phyloP scores from a whole-genome alignment of 2,329 filamentous ascomycete genomes.

The Didymella pomorum region DNA sequence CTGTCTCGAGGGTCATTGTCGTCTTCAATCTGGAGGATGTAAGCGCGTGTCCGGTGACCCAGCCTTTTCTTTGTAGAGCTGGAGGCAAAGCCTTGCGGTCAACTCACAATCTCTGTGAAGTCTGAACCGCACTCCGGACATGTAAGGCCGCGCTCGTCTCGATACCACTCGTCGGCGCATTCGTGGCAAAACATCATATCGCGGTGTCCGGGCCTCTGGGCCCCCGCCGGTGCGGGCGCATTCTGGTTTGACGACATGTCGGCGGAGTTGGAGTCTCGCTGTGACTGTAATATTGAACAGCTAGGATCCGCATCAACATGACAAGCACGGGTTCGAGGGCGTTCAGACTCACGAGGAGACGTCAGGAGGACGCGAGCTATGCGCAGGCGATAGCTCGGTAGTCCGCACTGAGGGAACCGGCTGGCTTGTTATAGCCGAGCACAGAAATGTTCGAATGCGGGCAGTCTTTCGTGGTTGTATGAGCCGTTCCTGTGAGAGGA shows the following conservation, averaged over 20 bases:
- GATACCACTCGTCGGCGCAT: conserved; percentile 83
- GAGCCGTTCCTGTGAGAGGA: background rate
- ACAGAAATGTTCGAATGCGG: conserved; percentile 17
- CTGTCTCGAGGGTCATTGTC: conserved; percentile 70
- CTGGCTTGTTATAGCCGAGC: conserved; percentile 27
- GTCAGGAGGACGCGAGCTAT: conserved; percentile 22
- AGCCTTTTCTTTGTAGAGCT: conserved; percentile 9
- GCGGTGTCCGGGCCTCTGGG: conserved; percentile 37
- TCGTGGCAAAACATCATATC: conserved; percentile 88
- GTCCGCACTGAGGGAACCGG: conserved; percentile 29
- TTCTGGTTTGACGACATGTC: conserved; percentile 34
- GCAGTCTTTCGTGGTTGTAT: background rate
- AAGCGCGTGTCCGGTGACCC: conserved; percentile 23
- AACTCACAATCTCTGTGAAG: conserved; percentile 83
- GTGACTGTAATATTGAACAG: conserved; percentile 11
- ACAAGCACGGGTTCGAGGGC: background rate
- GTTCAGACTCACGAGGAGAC: conserved; percentile 27
- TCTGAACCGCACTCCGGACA: conserved; percentile 84
- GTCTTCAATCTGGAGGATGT: conserved; percentile 54
- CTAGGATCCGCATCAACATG: conserved; percentile 18
- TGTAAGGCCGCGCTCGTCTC: conserved; percentile 70
- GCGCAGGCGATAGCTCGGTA: conserved; percentile 32
- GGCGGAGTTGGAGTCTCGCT: conserved; percentile 10
- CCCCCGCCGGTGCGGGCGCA: conserved; percentile 15
- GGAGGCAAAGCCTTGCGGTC: conserved; percentile 19